A percentile compares a stretch with the other conserved stretches of the same genome.
phyloP scores from a whole-genome alignment of 106 monocot species.

The Dioscorea zingiberensis region DNA sequence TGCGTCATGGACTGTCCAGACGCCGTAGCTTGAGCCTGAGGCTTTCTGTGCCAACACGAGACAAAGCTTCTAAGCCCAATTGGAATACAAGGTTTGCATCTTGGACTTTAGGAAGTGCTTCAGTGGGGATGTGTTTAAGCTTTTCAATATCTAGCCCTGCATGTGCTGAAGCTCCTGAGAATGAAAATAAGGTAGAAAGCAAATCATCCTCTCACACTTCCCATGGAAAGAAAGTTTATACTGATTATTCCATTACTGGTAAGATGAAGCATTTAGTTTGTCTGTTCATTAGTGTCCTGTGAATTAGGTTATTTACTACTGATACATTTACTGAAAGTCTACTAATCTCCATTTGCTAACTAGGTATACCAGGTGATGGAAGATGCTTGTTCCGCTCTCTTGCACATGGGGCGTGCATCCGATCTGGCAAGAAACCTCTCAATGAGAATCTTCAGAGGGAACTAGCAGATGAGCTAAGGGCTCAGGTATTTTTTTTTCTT shows the following conservation, averaged over 20 bases:
- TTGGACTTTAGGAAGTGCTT: constrained; percentile 37
- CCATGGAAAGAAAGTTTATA: constrained; percentile 79
- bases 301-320: not conserved
- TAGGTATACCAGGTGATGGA: constrained; percentile 98
- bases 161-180: constrained; percentile 44
- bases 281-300: not conserved
- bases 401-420: constrained; percentile 80
- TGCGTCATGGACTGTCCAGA: constrained; percentile 28
- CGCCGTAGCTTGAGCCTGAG: constrained; percentile 30
- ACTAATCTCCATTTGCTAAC: not conserved
- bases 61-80: constrained; percentile 26
- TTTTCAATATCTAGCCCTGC: constrained; percentile 47
- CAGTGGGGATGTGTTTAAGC: constrained; percentile 57
- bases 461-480: constrained; percentile 80
- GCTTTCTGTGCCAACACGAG: constrained; percentile 23
- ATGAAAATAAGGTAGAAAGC: constrained; percentile 19
- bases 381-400: constrained; percentile 96
- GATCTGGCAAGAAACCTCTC: constrained; percentile 59
- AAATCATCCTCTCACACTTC: constrained; percentile 23
- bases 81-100: constrained; percentile 30
- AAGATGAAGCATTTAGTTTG: constrained; percentile 4
- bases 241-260: constrained; percentile 84
- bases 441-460: constrained; percentile 69
- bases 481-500: constrained; percentile 20
- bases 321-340: not conserved